Conservation (phyloP, 345 rosid species). For the Abelmoschus esculentus region DNA sequence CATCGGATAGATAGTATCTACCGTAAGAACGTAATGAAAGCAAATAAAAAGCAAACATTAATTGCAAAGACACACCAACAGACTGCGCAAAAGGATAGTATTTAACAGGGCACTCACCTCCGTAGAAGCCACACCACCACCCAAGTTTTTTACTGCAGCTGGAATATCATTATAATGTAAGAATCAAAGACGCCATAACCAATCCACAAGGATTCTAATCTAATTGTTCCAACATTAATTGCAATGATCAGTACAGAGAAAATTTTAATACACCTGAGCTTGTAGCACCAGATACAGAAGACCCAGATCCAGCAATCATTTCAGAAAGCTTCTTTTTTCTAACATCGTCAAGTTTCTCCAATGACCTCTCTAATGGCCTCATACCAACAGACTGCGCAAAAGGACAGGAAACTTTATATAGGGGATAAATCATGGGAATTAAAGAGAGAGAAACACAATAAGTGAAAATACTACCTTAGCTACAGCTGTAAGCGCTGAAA, state of each 20-base stretch:
- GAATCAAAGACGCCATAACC: conserved; percentile 11
- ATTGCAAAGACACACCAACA: background rate
- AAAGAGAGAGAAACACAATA: background rate
- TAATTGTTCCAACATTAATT: conserved; percentile 10
- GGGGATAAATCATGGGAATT: background rate
- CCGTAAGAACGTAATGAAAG: background rate
- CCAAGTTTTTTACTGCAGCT: conserved; percentile 44
- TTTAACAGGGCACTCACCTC: conserved; percentile 33
- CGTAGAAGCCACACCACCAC: conserved; percentile 31
- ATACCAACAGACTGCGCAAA: conserved; percentile 75
- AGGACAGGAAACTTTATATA: background rate
- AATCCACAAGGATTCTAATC: background rate
- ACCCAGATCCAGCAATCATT: conserved; percentile 71
- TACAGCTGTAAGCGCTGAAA: conserved; percentile 84
- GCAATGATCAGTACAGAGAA: conserved; percentile 7
- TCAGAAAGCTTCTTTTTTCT: conserved; percentile 93
- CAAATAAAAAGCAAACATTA: background rate
- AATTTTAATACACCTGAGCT: conserved; percentile 47
- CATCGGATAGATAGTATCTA: too few species aligned
- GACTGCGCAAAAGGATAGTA: too few species aligned
- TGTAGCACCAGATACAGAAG: conserved; percentile 40
- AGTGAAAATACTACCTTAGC: conserved; percentile 57
- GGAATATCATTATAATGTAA: conserved; percentile 23
- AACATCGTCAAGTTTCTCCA: conserved; percentile 99
- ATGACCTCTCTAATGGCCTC: conserved; percentile 91